Evolutionary conservation across 2,329 filamentous ascomycete genomes (phyloP).

Genomic region (Colletotrichum tropicale): DNA sequence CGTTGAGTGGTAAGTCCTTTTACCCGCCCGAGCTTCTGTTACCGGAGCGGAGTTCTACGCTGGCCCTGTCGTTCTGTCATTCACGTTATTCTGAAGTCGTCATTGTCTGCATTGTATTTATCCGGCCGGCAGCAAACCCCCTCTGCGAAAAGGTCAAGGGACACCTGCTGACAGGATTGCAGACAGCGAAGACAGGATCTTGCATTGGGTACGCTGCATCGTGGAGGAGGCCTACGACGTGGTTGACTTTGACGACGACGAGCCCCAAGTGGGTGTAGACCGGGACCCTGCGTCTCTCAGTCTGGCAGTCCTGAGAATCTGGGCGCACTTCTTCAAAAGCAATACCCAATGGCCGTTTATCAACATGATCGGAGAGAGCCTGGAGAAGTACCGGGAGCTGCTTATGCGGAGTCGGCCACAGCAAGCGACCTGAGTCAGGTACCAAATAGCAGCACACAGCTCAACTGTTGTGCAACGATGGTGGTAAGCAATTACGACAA

Average conservation of each 20-base stretch:
- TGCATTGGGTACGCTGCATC: slow-evolving; percentile 51
- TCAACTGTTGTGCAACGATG: not conserved
- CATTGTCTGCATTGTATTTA: not conserved
- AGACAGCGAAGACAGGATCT: slow-evolving; percentile 47
- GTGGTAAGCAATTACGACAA: not conserved
- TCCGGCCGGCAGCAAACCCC: not conserved
- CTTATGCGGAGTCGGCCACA: slow-evolving; percentile 4
- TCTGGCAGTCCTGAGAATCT: slow-evolving; percentile 46
- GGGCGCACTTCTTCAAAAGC: slow-evolving; percentile 50
- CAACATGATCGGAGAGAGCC: slow-evolving; percentile 45
- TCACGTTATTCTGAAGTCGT: not conserved
- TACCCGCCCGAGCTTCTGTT: not conserved
- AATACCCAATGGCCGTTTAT: slow-evolving; percentile 55
- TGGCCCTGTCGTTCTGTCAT: not conserved
- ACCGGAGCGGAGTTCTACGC: not conserved
- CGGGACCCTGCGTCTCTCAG: slow-evolving; percentile 34
- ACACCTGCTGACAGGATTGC: not conserved
- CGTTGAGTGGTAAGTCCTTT: slow-evolving; percentile 29
- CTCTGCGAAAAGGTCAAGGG: rapidly evolving
- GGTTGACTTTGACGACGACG: slow-evolving; percentile 43
- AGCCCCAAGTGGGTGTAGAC: slow-evolving; percentile 22
- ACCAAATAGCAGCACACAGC: not conserved
- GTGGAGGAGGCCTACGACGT: slow-evolving; percentile 46
- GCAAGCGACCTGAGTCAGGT: not conserved
- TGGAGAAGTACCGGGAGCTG: slow-evolving; percentile 39